phyloP scores from a whole-genome alignment of 1,284 basidiomycete species.

The Puccinia sorghi region DNA sequence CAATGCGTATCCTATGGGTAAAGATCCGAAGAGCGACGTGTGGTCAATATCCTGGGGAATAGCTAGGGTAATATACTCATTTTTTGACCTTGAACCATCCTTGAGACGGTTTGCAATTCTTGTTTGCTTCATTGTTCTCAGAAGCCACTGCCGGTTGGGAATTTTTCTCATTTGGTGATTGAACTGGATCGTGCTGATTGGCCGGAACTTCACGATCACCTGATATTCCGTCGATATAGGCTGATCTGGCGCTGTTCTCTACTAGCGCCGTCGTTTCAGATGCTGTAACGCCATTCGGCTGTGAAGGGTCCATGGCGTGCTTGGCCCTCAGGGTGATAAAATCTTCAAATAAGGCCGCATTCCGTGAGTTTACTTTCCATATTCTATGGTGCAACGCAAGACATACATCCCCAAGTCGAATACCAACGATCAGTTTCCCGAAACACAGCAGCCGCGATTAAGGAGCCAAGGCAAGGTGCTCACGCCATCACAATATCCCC shows the following conservation, averaged over 20 bases:
- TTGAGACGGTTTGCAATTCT: conserved; percentile 12
- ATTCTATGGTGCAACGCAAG: conserved; percentile 33
- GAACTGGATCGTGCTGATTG: not conserved
- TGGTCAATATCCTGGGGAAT: not conserved
- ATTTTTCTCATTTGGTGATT: not conserved
- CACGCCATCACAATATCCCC: conserved; percentile 57
- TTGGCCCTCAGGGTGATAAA: conserved; percentile 22
- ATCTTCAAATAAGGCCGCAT: conserved; percentile 55
- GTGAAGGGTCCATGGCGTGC: not conserved
- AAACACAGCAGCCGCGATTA: too few species aligned
- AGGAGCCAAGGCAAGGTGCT: not conserved
- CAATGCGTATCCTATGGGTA: not conserved
- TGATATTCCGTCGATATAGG: conserved; percentile 37
- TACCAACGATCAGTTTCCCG: not conserved
- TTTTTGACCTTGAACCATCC: conserved; percentile 30
- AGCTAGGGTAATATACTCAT: not conserved
- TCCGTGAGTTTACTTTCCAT: conserved; percentile 58
- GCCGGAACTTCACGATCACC: conserved; percentile 10
- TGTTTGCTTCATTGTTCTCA: not conserved
- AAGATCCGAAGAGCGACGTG: not conserved
- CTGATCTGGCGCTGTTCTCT: conserved; percentile 33
- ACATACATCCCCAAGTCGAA: not conserved
- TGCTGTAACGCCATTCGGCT: conserved; percentile 7
- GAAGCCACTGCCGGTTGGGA: not conserved
- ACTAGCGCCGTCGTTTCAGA: conserved; percentile 26